Base-by-base conservation (phyloP, 176 grass and related monocot genomes). In the Triticum urartu region DNA sequence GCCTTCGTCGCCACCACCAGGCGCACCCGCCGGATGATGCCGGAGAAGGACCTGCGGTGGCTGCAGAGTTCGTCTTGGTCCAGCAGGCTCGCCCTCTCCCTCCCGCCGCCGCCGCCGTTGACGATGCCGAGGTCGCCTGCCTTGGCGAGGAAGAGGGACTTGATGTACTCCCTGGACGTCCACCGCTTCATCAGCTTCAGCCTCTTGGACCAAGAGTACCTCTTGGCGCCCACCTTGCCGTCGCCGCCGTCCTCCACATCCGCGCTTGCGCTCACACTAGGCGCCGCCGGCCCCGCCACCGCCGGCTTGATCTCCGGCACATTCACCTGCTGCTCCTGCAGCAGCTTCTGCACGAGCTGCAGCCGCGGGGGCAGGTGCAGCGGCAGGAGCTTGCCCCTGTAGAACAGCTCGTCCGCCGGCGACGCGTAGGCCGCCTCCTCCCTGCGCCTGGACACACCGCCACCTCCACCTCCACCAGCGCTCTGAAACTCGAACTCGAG, bases 341-440 rank as follows among this genome's bases (percentile, higher is more conserved):
- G 72, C 52, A 95, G 89, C 65, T 93, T 90, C 83, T 94, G 91
- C 73, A 95, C 90, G 85, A 98, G 89, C 69, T 93, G 91, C 56
- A 98, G 73, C 43, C 91, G 81, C 14, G 95, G 93, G 10, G 95
- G 91, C 2, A 98, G 87, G 70, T 92, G 94, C 8, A 98, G 81
- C 5, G 97, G 97, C 8, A 98, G 85, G 52, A 98, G 90, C 26
- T 96, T 99, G 42, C 97, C 97, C 86, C 92, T 90, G 92, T 99
- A 93, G 87, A 99, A 99, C 5, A 99, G 97, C 86, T 99, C 97
- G 84, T 99, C 97, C 0, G 94, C 94, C 13, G 97, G 92, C 42
- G 85, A 94, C 66, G 82, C 79, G 84, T 78, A 82, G 13, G 43
- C 72, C 50, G 70, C 75, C 11, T 63, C 74, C 43, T 84, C 86